Conservation (phyloP, 2,329 filamentous ascomycete species). For the Penicillium rolfsii region DNA sequence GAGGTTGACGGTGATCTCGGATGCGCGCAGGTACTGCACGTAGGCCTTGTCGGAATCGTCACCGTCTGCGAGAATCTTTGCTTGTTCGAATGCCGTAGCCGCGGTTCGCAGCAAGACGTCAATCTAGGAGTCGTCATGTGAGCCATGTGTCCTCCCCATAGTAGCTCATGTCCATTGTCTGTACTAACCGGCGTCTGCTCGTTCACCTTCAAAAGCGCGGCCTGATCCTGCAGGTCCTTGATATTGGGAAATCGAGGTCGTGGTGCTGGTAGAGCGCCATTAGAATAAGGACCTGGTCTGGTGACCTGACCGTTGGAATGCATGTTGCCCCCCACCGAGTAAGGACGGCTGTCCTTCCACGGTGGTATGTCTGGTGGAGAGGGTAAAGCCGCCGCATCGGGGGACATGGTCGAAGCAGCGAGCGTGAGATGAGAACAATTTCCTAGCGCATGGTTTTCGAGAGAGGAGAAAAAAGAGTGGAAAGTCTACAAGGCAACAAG, state of each 20-base stretch:
- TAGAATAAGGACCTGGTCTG: constrained; percentile 31
- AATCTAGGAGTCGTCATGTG: constrained; percentile 34
- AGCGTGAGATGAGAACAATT: constrained; percentile 7
- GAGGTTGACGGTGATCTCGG: constrained; percentile 73
- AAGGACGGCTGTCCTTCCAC: constrained; percentile 36
- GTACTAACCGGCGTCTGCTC: constrained; percentile 39
- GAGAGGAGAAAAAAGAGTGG: not conserved
- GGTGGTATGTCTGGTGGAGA: constrained; percentile 40
- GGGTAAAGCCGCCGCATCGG: constrained; percentile 44
- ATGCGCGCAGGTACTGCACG: constrained; percentile 81
- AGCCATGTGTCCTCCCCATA: constrained; percentile 18
- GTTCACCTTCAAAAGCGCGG: constrained; percentile 38
- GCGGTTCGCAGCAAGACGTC: constrained; percentile 39
- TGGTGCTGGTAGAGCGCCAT: constrained; percentile 26
- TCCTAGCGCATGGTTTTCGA: constrained; percentile 33
- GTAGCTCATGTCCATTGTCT: not conserved
- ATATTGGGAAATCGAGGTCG: constrained; percentile 43
- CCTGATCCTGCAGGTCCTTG: constrained; percentile 47
- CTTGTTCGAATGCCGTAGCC: constrained; percentile 42
- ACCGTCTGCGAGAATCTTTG: constrained; percentile 36
- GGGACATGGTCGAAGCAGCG: constrained; percentile 40
- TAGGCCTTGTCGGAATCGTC: constrained; percentile 70
- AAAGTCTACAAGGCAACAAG: constrained; percentile 11
- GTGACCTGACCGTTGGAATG: constrained; percentile 32
- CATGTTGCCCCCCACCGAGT: constrained; percentile 35